Percentiles rank a stretch among this genome's conserved stretches.
Conservation (phyloP, 345 rosid species). For the Camelina neglecta region DNA sequence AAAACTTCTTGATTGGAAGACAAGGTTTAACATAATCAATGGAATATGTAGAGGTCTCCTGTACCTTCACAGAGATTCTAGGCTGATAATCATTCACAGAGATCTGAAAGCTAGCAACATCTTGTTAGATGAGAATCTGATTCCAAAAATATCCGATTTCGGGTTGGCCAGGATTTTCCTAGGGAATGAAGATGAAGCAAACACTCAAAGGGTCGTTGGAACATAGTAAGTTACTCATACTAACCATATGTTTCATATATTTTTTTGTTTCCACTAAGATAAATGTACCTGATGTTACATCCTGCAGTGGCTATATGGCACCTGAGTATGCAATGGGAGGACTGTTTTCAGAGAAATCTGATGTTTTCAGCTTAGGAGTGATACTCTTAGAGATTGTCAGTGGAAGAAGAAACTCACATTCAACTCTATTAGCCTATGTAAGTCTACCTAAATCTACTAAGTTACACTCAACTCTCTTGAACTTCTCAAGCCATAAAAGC, state of each 20-base stretch:
- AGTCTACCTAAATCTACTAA: constrained; percentile 21
- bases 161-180: constrained; percentile 54
- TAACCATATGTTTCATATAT: constrained; percentile 6
- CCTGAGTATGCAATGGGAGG: constrained; percentile 56
- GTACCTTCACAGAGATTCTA: constrained; percentile 59
- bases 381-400: constrained; percentile 49
- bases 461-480: not conserved
- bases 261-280: not conserved
- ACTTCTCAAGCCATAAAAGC: constrained; percentile 3
- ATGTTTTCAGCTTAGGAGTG: constrained; percentile 56
- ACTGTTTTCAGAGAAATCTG: constrained; percentile 50
- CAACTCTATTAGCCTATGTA: constrained; percentile 42
- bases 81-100: constrained; percentile 55
- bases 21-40: constrained; percentile 47
- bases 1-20: constrained; percentile 50
- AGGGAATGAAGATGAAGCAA: constrained; percentile 48
- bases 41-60: constrained; percentile 58
- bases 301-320: constrained; percentile 56
- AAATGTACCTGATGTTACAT: not conserved
- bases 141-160: constrained; percentile 57
- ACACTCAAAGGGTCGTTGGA: constrained; percentile 52
- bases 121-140: constrained; percentile 54
- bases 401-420: constrained; percentile 50
- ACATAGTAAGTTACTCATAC: constrained; percentile 48
- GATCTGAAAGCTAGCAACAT: constrained; percentile 59